Evolutionary conservation across 805 yeast species (phyloP).

Genomic region (Jamesozyma jinghongensis): DNA sequence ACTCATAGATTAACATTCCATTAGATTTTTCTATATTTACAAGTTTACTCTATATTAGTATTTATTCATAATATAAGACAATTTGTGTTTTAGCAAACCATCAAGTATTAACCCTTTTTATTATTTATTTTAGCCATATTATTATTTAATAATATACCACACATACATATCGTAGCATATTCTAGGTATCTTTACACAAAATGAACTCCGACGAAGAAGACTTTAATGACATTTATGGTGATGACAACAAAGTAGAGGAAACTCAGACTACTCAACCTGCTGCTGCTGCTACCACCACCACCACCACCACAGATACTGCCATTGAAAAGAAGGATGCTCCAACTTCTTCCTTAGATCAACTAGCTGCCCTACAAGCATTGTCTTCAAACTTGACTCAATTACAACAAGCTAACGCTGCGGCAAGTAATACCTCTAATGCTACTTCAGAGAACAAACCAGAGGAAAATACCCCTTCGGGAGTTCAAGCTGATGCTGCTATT

Average conservation of each 20-base stretch:
- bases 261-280: background rate
- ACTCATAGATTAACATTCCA: background rate
- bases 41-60: slow-evolving; percentile 1
- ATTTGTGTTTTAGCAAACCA: no score
- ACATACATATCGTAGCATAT: background rate
- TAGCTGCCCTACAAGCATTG: slow-evolving; percentile 29
- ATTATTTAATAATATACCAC: background rate
- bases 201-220: slow-evolving; percentile 88
- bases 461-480: background rate
- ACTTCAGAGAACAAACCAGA: slow-evolving; percentile 8
- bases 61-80: background rate
- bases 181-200: slow-evolving; percentile 6
- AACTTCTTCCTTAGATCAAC: slow-evolving; percentile 21
- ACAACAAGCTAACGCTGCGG: slow-evolving; percentile 2
- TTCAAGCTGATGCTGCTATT: background rate
- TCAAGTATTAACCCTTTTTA: no score
- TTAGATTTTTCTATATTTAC: background rate
- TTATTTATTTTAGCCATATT: background rate
- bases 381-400: slow-evolving; percentile 27
- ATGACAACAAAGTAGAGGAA: slow-evolving; percentile 16
- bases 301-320: slow-evolving; percentile 1
- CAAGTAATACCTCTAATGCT: slow-evolving; percentile 11
- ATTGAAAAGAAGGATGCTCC: slow-evolving; percentile 2
- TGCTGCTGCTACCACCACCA: slow-evolving; percentile 3
- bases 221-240: slow-evolving; percentile 79